Evolutionary conservation across 441 rosid species (phyloP).

Genomic region (Hura crepitans): DNA sequence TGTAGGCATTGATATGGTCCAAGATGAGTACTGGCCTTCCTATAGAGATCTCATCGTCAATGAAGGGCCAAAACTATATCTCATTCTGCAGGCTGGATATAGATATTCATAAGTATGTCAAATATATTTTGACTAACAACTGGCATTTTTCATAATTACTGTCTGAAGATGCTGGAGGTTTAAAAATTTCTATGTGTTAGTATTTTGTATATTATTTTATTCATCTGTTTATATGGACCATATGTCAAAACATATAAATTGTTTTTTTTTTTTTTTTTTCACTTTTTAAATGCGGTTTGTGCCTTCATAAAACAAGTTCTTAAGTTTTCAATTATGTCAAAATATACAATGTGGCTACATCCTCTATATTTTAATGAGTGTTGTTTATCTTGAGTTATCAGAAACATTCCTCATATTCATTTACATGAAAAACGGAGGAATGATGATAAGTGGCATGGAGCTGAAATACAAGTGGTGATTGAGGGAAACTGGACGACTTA

Average conservation of each 20-base stretch:
- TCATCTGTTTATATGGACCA: neutral
- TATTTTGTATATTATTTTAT: neutral
- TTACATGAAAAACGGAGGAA: conserved; percentile 72
- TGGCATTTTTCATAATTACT: neutral
- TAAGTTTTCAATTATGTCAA: neutral
- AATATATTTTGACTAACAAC: conserved; percentile 16
- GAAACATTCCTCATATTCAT: conserved; percentile 91
- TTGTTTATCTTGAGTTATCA: conserved; percentile 33
- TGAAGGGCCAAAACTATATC: conserved; percentile 68
- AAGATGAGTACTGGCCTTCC: conserved; percentile 99
- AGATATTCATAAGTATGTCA: conserved; percentile 79
- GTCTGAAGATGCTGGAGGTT: neutral
- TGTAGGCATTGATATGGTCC: conserved; percentile 98
- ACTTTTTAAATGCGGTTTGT: neutral
- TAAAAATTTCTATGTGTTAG: neutral
- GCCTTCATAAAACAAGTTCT: neutral
- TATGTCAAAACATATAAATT: neutral
- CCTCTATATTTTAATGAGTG: neutral
- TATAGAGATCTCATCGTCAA: conserved; percentile 86
- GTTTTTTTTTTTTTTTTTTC: neutral
- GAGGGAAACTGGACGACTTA: conserved; percentile 99
- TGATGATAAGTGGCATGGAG: conserved; percentile 81
- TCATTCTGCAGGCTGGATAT: conserved; percentile 96
- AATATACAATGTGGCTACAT: neutral
- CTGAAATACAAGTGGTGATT: conserved; percentile 89